Conservation (phyloP, 73 alveolate species). For the Symbiodinium pilosum region DNA sequence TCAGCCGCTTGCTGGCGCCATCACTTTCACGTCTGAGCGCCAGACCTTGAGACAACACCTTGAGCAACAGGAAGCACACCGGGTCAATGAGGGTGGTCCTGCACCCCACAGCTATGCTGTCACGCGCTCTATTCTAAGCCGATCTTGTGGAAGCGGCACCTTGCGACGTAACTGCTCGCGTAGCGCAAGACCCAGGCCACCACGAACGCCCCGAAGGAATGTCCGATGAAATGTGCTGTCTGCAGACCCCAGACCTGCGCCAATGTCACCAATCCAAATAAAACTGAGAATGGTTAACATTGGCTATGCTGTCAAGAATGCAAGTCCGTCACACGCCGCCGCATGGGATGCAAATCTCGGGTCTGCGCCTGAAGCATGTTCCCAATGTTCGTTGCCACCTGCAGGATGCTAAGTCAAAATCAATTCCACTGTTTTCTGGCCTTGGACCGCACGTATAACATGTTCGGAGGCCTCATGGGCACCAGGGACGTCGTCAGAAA, state of each 20-base stretch:
- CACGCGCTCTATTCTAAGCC: not conserved
- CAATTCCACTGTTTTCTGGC: no score
- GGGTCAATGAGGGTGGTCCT: conserved; percentile 86
- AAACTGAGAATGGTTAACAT: no score
- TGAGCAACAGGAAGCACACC: conserved; percentile 48
- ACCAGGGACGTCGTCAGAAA: conserved; percentile 80
- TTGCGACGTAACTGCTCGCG: conserved; percentile 24
- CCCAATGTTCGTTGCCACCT: conserved; percentile 71
- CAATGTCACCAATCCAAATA: no score
- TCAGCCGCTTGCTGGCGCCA: no score
- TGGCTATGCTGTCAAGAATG: not conserved
- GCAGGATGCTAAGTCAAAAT: no score
- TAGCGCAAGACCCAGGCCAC: conserved; percentile 90
- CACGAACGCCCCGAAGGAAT: conserved; percentile 70
- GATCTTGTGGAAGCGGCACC: no score
- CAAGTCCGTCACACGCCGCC: not conserved
- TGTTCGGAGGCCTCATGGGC: conserved; percentile 45
- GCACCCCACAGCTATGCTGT: not conserved
- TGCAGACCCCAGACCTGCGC: conserved; percentile 70
- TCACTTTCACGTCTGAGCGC: not conserved
- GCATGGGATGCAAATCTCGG: not conserved
- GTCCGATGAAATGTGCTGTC: conserved; percentile 58
- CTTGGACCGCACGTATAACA: no score
- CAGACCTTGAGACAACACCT: conserved; percentile 46
- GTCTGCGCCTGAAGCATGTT: conserved; percentile 71